These are phyloP conservation scores for Colletotrichum liriopes DNA, from an alignment of 2,329 filamentous ascomycete genomes.

Conservation along the genomic window DNA sequence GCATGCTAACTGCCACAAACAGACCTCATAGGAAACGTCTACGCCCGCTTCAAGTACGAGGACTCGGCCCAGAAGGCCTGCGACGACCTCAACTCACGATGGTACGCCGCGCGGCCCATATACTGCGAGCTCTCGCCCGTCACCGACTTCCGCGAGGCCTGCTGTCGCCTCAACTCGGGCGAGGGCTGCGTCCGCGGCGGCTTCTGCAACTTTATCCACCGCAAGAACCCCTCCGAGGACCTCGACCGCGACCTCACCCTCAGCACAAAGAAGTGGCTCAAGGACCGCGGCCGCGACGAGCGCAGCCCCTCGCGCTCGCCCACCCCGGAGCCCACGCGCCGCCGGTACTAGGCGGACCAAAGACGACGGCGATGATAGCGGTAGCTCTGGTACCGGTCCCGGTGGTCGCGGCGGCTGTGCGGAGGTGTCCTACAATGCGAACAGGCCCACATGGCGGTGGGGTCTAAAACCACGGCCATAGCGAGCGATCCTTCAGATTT, in stretches of 20 bases:
- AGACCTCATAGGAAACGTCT: constrained; percentile 99
- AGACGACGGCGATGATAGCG: not conserved
- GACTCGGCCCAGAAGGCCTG: constrained; percentile 94
- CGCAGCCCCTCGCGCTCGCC: constrained; percentile 87
- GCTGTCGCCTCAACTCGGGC: constrained; percentile 92
- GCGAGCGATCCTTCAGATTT: not conserved
- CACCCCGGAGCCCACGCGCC: constrained; percentile 86
- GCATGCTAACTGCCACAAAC: constrained; percentile 44
- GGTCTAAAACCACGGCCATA: not conserved
- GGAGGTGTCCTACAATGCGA: not conserved
- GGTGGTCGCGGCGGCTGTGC: not conserved
- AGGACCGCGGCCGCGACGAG: constrained; percentile 85
- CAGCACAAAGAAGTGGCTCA: constrained; percentile 96
- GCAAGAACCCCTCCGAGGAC: constrained; percentile 93
- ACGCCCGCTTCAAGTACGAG: constrained; percentile 99
- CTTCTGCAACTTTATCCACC: constrained; percentile 99
- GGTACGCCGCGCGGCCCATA: constrained; percentile 97
- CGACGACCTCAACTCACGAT: constrained; percentile 93
- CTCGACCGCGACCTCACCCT: constrained; percentile 90
- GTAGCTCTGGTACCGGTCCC: not conserved
- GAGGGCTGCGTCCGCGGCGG: constrained; percentile 96
- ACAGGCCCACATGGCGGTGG: not conserved
- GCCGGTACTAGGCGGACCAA: constrained; percentile 70
- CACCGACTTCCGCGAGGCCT: constrained; percentile 98
- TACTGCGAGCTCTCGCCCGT: constrained; percentile 98